Conservation (phyloP, 768 basidiomycete species). For the button mushroom (Agaricus bisporus) region DNA sequence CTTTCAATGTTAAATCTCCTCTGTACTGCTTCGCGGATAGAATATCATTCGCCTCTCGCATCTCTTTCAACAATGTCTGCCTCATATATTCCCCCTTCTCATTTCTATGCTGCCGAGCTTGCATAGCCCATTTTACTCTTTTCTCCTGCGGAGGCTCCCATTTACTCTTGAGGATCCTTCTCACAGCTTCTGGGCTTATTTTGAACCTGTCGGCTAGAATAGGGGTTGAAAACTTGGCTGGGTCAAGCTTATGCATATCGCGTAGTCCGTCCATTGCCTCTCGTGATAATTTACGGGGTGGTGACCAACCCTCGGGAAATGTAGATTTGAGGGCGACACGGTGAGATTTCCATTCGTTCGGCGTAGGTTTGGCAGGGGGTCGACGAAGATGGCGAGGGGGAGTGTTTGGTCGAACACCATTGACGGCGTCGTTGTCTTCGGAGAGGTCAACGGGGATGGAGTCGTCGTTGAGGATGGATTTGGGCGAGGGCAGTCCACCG, state of each 20-base stretch:
- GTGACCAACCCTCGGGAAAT: conserved; percentile 70
- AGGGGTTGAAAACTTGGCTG: conserved; percentile 56
- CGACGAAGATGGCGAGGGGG: conserved; percentile 30
- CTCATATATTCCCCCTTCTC: conserved; percentile 30
- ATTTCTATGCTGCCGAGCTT: conserved; percentile 41
- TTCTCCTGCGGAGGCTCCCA: conserved; percentile 59
- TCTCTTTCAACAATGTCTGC: conserved; percentile 29
- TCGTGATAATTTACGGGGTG: conserved; percentile 73
- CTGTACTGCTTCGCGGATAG: not conserved
- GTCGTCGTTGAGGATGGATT: conserved; percentile 45
- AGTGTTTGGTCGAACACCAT: conserved; percentile 32
- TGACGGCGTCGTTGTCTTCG: conserved; percentile 45
- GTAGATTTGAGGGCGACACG: conserved; percentile 41
- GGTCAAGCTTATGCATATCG: conserved; percentile 58
- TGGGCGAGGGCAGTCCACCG: conserved; percentile 30
- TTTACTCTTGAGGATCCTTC: conserved; percentile 70
- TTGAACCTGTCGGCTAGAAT: conserved; percentile 72
- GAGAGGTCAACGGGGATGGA: conserved; percentile 38
- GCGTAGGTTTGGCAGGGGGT: conserved; percentile 36
- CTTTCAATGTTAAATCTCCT: conserved; percentile 3
- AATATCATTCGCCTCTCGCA: conserved; percentile 20
- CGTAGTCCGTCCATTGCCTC: conserved; percentile 82
- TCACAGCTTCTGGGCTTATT: conserved; percentile 76
- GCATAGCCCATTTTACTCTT: conserved; percentile 40
- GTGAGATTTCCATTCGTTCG: conserved; percentile 44